Evolutionary conservation across 805 yeast species (phyloP), one percentile per base, ranked within the genome.

Genomic region (Saitoella complicata): DNA sequence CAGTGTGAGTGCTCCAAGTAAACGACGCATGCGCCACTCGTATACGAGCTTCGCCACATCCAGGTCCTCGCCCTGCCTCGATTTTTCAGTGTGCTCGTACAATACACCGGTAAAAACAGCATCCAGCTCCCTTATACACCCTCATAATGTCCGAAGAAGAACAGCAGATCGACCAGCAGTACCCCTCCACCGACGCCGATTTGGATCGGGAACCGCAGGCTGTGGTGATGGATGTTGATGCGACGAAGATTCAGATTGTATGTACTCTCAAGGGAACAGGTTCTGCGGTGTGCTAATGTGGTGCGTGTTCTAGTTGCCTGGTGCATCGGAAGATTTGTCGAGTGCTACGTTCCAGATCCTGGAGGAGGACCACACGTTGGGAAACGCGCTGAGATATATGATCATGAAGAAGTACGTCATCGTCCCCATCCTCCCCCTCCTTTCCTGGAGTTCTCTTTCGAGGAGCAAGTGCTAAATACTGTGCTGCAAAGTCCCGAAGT

Each of bases 361-460:
- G 32, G 91, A 86, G 53, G 98, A 91, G 63, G 98, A 91, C 64
- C 98, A 91, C 61, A 91, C 98, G 1, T 65, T 91, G 42, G 98
- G 98, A 29, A 91, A 91, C 58, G 81, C 97, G 5, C 72, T 91
- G 44, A 77, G 96, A 60, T 87, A 86, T 63, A 77, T 88, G 60
- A 85, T 91, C 55, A 86, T 91, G 94, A 87, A 88, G 66, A 91
- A 91, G 65, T 53, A 40, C n/a, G 51, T 35, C 6, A 8, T 6
- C 6, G 4, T 21, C 21, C 21, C 21, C 21, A n/a, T n/a, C n/a
- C n/a, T n/a, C 31, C 40, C 11, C 31, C 12, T 7, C 13, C 10
- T 8, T 11, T 5, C 9, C 8, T 33, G 31, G n/a, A 31, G 42
- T 6, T 5, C n/a, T n/a, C n/a, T n/a, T n/a, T n/a, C n/a, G n/a